Evolutionary conservation across 306 rosid genomes (phyloP).

Genomic region (Gastrolobium villosum): DNA sequence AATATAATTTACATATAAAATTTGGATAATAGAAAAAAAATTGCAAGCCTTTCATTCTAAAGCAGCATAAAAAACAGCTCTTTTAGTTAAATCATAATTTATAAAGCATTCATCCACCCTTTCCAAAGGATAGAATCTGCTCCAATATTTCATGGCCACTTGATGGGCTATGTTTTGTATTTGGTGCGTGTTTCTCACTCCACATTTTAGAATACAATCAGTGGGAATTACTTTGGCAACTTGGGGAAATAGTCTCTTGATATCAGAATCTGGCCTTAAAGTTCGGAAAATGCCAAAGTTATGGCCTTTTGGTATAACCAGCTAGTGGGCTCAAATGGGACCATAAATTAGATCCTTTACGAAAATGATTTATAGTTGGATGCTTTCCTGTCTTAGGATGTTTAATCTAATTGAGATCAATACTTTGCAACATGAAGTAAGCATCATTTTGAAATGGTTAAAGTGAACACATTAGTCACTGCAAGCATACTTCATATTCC

Average conservation of each 20-base stretch:
- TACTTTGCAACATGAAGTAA: constrained; percentile 10
- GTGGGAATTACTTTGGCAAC: background rate
- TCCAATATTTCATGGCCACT: background rate
- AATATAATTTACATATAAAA: no score
- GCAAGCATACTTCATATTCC: constrained; percentile 6
- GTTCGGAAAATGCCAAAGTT: background rate
- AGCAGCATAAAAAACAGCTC: no score
- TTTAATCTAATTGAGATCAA: constrained; percentile 26
- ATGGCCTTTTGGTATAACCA: background rate
- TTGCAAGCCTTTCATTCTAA: no score
- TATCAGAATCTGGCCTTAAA: constrained; percentile 1
- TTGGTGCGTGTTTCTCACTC: background rate
- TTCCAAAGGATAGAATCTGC: background rate
- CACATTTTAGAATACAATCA: background rate
- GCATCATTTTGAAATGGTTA: background rate
- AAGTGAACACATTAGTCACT: constrained; percentile 2
- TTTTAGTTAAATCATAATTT: background rate
- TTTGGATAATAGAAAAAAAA: no score
- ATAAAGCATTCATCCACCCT: background rate
- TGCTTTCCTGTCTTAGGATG: constrained; percentile 19
- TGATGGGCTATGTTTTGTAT: background rate
- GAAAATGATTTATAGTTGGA: constrained; percentile 13
- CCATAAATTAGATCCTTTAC: constrained; percentile 5
- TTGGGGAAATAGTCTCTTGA: background rate
- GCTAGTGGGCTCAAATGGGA: background rate